A percentile compares a stretch with the other conserved stretches of the same genome.
phyloP scores from a whole-genome alignment of 495 filamentous ascomycete genomes.

The Pyrenula massariospora region DNA sequence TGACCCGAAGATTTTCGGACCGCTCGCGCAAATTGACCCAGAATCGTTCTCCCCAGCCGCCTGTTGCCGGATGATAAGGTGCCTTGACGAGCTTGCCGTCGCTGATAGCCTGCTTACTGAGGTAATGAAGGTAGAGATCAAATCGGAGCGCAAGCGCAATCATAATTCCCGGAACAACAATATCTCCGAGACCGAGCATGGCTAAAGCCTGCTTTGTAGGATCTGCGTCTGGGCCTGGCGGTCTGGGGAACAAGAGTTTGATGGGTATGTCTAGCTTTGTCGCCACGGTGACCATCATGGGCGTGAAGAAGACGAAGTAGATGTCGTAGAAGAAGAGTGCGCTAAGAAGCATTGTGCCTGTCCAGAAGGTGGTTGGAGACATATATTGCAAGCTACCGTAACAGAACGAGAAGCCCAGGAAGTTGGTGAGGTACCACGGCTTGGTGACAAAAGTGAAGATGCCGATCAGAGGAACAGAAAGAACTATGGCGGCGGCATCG shows the following conservation, averaged over 20 bases:
- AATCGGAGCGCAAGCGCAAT: conserved; percentile 80
- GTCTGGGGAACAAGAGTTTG: conserved; percentile 77
- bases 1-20: conserved; percentile 15
- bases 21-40: conserved; percentile 44
- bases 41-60: conserved; percentile 74
- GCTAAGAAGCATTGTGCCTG: conserved; percentile 62
- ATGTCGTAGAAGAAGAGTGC: conserved; percentile 92
- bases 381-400: conserved; percentile 73
- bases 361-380: conserved; percentile 82
- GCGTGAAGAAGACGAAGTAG: conserved; percentile 94
- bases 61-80: conserved; percentile 46
- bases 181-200: conserved; percentile 89
- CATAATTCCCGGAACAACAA: conserved; percentile 90
- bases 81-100: conserved; percentile 37
- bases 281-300: conserved; percentile 92
- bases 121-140: conserved; percentile 76
- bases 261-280: conserved; percentile 84
- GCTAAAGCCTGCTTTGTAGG: conserved; percentile 38
- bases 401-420: conserved; percentile 76
- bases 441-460: conserved; percentile 63
- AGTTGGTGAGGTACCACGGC: conserved; percentile 73
- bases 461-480: conserved; percentile 44
- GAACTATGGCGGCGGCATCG: conserved; percentile 46
- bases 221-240: conserved; percentile 26
- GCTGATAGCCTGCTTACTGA: conserved; percentile 34